Evolutionary conservation across 179 eudicot genomes (phyloP).

Genomic region (Corrigiola litoralis): DNA sequence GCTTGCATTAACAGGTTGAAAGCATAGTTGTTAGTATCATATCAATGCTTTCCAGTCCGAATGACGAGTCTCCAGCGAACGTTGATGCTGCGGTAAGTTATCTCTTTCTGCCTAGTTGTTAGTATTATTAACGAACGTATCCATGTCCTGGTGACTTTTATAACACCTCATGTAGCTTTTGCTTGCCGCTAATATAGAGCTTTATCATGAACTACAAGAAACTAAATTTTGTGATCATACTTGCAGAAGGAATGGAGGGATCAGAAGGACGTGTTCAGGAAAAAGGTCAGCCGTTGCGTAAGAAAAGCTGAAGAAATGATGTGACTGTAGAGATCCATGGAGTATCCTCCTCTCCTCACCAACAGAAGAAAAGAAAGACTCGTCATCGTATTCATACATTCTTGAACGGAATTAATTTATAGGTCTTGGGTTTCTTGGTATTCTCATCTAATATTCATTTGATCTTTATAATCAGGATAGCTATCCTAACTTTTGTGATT

Average conservation of each 20-base stretch:
- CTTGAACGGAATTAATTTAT: too few relatives aligned
- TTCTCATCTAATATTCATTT: too few relatives aligned
- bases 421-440: too few relatives aligned
- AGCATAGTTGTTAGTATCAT: slow-evolving; percentile 48
- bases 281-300: slow-evolving; percentile 45
- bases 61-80: slow-evolving; percentile 76
- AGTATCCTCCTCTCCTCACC: neutral
- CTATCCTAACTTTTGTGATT: too few relatives aligned
- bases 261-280: slow-evolving; percentile 36
- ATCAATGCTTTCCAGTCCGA: slow-evolving; percentile 60
- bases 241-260: slow-evolving; percentile 45
- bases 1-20: slow-evolving; percentile 33
- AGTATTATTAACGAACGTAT: too few relatives aligned
- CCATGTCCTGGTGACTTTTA: too few relatives aligned
- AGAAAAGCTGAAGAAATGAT: slow-evolving; percentile 50
- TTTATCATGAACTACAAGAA: too few relatives aligned
- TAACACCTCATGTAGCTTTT: too few relatives aligned
- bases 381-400: too few relatives aligned
- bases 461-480: too few relatives aligned
- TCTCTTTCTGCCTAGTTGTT: neutral
- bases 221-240: neutral
- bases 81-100: slow-evolving; percentile 77
- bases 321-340: slow-evolving; percentile 11
- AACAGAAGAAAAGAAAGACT: too few relatives aligned
- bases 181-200: too few relatives aligned